Evolutionary conservation across 1,284 basidiomycete genomes (phyloP).

Genomic region (Trametes pubescens): DNA sequence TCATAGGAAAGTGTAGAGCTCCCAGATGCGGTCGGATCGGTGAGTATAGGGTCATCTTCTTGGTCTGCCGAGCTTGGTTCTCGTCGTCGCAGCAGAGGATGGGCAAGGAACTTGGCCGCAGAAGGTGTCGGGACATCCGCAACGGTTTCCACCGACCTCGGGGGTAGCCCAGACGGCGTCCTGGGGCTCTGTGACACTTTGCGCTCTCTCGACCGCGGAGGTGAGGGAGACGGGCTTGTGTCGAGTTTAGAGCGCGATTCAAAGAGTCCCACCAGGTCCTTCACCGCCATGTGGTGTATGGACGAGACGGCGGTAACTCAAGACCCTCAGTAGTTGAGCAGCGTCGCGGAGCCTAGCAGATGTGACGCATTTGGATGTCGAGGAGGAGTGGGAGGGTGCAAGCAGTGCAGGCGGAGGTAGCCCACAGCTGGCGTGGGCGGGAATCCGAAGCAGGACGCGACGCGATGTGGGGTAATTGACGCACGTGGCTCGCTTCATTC

Average conservation of each 20-base stretch:
- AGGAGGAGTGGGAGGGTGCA: neutral
- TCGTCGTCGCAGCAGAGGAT: conserved; percentile 37
- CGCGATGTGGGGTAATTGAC: conserved; percentile 17
- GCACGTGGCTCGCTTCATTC: conserved; percentile 26
- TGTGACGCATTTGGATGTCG: conserved; percentile 5
- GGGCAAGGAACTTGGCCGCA: conserved; percentile 29
- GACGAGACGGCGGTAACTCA: neutral
- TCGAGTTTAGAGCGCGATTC: conserved; percentile 32
- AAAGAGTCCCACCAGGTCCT: conserved; percentile 42
- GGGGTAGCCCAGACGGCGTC: neutral
- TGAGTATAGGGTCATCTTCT: conserved; percentile 30
- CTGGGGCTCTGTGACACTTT: conserved; percentile 7
- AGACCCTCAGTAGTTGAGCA: neutral
- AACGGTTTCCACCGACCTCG: neutral
- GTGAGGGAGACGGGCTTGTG: conserved; percentile 12
- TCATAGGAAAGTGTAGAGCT: conserved; percentile 5
- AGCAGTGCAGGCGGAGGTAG: neutral
- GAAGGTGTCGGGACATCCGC: conserved; percentile 17
- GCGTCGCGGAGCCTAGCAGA: neutral
- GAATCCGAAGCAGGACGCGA: conserved; percentile 8
- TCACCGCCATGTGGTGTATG: conserved; percentile 39
- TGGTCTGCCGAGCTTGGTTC: conserved; percentile 37
- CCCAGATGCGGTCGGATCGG: conserved; percentile 11
- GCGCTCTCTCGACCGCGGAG: conserved; percentile 15
- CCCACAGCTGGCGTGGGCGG: neutral